phyloP scores from a whole-genome alignment of 345 rosid species.

The Microcos paniculata region DNA sequence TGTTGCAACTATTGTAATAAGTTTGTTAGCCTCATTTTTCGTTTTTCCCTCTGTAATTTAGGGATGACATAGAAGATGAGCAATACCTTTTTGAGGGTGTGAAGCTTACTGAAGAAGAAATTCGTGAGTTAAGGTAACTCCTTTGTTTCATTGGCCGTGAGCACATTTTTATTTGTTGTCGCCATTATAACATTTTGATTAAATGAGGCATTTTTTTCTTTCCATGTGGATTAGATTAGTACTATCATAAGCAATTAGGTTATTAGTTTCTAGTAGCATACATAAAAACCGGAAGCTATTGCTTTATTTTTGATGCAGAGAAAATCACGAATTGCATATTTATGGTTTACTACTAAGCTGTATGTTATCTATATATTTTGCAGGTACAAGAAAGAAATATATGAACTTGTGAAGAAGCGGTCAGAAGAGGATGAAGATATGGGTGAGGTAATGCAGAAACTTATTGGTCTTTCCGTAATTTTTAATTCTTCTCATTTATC shows the following conservation, averaged over 20 bases:
- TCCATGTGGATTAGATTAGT: neutral
- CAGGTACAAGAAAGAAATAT: slow-evolving; percentile 82
- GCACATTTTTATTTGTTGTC: neutral
- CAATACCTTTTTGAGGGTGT: slow-evolving; percentile 76
- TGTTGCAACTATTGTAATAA: neutral
- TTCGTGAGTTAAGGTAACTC: slow-evolving; percentile 58
- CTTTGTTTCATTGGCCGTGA: slow-evolving; percentile 15
- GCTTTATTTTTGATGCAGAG: neutral
- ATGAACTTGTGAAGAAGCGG: slow-evolving; percentile 80
- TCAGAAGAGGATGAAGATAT: slow-evolving; percentile 63
- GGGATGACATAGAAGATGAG: slow-evolving; percentile 93
- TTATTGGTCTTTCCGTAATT: neutral
- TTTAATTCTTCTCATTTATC: neutral
- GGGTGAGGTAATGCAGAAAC: slow-evolving; percentile 52
- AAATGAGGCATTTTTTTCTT: neutral
- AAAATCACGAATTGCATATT: neutral
- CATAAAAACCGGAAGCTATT: neutral
- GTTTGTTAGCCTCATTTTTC: neutral
- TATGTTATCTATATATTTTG: slow-evolving; percentile 16
- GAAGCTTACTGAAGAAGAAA: slow-evolving; percentile 72
- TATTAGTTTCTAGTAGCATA: neutral
- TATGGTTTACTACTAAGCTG: neutral
- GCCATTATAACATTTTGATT: neutral
- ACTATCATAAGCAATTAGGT: neutral
- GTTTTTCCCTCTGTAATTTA: slow-evolving; percentile 27